Base-by-base conservation (phyloP, 257 asterid species). In the Ilex asprella region DNA sequence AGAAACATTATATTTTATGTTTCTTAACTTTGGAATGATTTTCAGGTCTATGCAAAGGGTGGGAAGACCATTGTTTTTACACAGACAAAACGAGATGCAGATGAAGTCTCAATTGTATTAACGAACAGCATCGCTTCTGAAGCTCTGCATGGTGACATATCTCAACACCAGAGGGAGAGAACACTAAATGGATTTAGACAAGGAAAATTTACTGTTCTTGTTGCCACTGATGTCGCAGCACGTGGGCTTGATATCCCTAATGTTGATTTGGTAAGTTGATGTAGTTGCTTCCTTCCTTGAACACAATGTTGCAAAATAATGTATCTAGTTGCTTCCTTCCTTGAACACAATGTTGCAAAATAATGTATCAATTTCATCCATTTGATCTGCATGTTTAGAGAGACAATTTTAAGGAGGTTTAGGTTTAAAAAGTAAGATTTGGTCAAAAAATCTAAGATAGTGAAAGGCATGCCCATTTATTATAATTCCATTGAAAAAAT, bases 151-250 rank as follows among this genome's bases (percentile, higher is more conserved):
- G 96, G 98, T 0, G 98, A 91, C 78, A 91, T 91, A 72, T 91
- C 98, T 75, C 98, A 91, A 63, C 96, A 91, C 81, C 98, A 91
- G 77, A 86, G 98, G 67, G 96, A 91, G 72, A 84, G 96, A 81
- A 88, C 98, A 5, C 67, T 91, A 60, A 91, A 91, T 74, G 93
- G 88, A 65, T 91, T 88, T 69, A 82, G 98, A 70, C 98, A 86
- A 74, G 98, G 96, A 54, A 88, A 84, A 71, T 91, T 88, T 68
- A 88, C 95, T 4, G 98, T 84, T 55, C 95, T 91, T 27, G 96
- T 91, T 67, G 98, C 98, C 21, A 91, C 98, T 61, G 98, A 90
- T 75, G 97, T 90, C 66, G 97, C 97, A 12, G 76, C 97, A 66
- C 96, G 95, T 9, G 97, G 96, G 63, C 96, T 87, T 54, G 97